Evolutionary conservation across 371 early-diverging fungal species (phyloP), one percentile per base, ranked within the genome.

Genomic region (Catenaria anguillulae): DNA sequence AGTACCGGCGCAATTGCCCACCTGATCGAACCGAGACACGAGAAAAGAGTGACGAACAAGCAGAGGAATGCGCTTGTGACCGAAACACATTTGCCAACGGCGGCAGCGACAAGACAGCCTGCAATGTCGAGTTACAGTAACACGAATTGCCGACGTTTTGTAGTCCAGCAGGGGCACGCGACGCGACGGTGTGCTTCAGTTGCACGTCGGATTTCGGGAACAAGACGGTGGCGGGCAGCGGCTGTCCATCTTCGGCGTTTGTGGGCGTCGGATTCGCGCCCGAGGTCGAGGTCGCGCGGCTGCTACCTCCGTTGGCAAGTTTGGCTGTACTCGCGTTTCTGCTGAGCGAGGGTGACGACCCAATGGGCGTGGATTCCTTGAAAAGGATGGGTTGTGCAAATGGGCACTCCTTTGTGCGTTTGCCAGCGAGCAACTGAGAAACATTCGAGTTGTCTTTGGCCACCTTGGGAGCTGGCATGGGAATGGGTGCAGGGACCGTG

Each of bases 31-130:
- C 21, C 43, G 21, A 1, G n/a, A n/a, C n/a, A n/a, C n/a, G 6
- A 1, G 23, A 8, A 1, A 19, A 46, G 43, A 17, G 17, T 24
- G 23, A 50, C 52, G 52, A 29, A 50, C 52, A 50, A 10, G 52
- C 1, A 12, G 52, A 26, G 13, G 52, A 50, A 4, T 50, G 52
- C 26, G 31, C 29, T 10, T 29, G 26, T 8, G 29, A 2, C 29
- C 26, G 26, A 31, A 50, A 50, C 12, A 50, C 0, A 17, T 50
- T 29, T 13, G 19, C 31, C 29, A 50, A 23, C 15, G 52, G 52
- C 29, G 52, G 52, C 33, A 50, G 52, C 52, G 52, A 50, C 52
- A 50, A 17, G 29, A 50, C 21, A 13, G 52, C 52, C 52, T 50
- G 52, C 5, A 50, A 31, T 5, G 52, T 50, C 52, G 52, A 50